These are phyloP conservation scores for Glaciozyma antarctica DNA, from an alignment of 768 basidiomycete genomes.

Conservation along the genomic window DNA sequence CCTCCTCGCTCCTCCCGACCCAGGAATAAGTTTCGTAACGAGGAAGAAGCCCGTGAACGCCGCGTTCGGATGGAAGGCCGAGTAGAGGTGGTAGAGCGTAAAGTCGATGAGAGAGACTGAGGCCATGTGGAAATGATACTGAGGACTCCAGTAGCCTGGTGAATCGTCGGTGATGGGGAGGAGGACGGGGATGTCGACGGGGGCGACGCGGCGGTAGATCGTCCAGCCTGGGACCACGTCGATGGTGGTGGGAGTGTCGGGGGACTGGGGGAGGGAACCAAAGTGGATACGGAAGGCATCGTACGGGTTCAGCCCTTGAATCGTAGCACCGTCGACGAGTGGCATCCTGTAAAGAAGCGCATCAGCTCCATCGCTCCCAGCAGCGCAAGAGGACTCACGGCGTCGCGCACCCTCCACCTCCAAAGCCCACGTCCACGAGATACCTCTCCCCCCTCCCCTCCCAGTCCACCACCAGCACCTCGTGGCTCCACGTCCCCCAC, in stretches of 20 bases:
- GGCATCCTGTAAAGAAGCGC: neutral
- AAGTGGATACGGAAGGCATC: constrained; percentile 16
- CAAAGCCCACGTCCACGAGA: constrained; percentile 8
- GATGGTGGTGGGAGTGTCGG: constrained; percentile 9
- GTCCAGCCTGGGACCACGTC: constrained; percentile 27
- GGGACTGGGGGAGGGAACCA: constrained; percentile 7
- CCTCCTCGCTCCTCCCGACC: constrained; percentile 21
- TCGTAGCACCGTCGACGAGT: neutral
- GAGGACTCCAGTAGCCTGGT: constrained; percentile 11
- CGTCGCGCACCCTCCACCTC: neutral
- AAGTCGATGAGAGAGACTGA: constrained; percentile 22
- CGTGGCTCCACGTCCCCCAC: constrained; percentile 25
- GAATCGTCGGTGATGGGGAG: constrained; percentile 6
- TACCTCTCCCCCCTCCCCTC: constrained; percentile 14
- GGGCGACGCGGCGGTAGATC: constrained; percentile 20
- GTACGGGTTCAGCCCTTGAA: constrained; percentile 16
- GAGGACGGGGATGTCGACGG: constrained; percentile 3
- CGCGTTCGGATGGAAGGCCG: constrained; percentile 13
- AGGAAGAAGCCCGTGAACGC: constrained; percentile 21
- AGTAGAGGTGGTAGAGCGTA: constrained; percentile 22
- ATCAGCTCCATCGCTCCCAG: neutral
- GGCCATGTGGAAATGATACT: constrained; percentile 22
- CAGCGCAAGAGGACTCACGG: neutral
- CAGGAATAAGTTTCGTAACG: constrained; percentile 22
- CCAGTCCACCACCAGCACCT: constrained; percentile 20